phyloP scores from a whole-genome alignment of 345 rosid genomes.

The Ceriops tagal region DNA sequence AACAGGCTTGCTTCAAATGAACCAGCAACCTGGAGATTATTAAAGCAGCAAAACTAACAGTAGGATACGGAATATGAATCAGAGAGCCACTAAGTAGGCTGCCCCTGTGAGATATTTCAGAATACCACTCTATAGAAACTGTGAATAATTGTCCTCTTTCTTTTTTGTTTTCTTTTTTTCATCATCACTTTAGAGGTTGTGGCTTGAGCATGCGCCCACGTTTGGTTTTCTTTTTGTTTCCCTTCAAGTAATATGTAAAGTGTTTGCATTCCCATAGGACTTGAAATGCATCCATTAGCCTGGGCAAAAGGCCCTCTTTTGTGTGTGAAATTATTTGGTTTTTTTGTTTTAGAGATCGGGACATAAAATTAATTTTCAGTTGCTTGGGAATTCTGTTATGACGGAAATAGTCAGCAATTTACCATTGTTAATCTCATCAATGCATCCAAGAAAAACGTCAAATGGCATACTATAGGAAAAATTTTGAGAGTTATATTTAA shows the following conservation, averaged over 20 bases:
- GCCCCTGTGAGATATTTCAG: background rate
- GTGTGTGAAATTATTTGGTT: background rate
- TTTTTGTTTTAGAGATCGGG: background rate
- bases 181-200: background rate
- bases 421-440: too few relatives aligned
- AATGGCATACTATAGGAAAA: too few relatives aligned
- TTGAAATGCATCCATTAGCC: background rate
- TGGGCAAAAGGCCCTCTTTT: background rate
- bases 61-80: background rate
- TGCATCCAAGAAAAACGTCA: too few relatives aligned
- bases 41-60: constrained; percentile 7
- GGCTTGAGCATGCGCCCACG: background rate
- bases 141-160: background rate
- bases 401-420: too few relatives aligned
- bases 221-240: background rate
- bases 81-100: too few relatives aligned
- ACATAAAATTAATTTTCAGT: too few relatives aligned
- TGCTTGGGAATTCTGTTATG: too few relatives aligned
- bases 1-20: constrained; percentile 3
- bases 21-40: constrained; percentile 7
- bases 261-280: background rate
- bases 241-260: background rate
- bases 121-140: background rate
- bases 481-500: too few relatives aligned
- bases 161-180: background rate